These are phyloP conservation scores for Geotrichum bryndzae DNA, from an alignment of 1,139 yeast genomes.

Conservation along the genomic window DNA sequence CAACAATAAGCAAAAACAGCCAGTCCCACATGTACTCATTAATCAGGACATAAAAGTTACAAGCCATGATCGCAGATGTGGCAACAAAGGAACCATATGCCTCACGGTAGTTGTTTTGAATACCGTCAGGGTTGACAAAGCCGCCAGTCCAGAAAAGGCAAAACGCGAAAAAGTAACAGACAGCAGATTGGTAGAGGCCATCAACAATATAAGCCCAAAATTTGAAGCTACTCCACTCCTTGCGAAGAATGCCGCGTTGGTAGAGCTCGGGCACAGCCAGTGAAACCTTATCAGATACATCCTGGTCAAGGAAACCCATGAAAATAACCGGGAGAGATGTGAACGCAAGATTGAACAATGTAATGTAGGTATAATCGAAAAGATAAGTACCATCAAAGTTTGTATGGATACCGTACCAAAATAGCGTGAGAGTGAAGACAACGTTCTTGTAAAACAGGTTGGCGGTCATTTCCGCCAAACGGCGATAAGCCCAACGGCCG, in stretches of 20 bases:
- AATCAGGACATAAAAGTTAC: constrained; percentile 70
- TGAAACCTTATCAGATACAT: constrained; percentile 74
- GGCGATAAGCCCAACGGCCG: constrained; percentile 93
- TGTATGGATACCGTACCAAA: constrained; percentile 86
- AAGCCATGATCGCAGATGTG: constrained; percentile 69
- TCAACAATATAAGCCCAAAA: constrained; percentile 80
- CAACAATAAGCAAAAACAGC: constrained; percentile 59
- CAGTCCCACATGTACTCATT: constrained; percentile 96
- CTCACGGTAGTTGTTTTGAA: constrained; percentile 71
- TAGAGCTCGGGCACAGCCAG: constrained; percentile 82
- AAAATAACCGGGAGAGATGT: constrained; percentile 91
- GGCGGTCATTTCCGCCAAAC: constrained; percentile 91
- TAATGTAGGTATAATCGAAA: constrained; percentile 86
- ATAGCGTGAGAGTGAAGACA: constrained; percentile 77
- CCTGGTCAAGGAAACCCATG: constrained; percentile 89
- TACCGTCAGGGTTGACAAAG: constrained; percentile 57
- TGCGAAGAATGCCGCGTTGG: constrained; percentile 72
- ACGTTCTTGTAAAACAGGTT: constrained; percentile 87
- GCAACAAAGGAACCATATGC: constrained; percentile 81
- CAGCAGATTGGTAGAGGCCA: constrained; percentile 64
- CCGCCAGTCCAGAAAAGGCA: constrained; percentile 53
- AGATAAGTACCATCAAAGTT: constrained; percentile 88
- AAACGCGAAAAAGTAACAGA: constrained; percentile 83
- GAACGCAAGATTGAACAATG: constrained; percentile 89
- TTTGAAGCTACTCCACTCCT: constrained; percentile 73